These are phyloP conservation scores for Pyrus betulifolia DNA, from an alignment of 306 rosid genomes.

Conservation along the genomic window DNA sequence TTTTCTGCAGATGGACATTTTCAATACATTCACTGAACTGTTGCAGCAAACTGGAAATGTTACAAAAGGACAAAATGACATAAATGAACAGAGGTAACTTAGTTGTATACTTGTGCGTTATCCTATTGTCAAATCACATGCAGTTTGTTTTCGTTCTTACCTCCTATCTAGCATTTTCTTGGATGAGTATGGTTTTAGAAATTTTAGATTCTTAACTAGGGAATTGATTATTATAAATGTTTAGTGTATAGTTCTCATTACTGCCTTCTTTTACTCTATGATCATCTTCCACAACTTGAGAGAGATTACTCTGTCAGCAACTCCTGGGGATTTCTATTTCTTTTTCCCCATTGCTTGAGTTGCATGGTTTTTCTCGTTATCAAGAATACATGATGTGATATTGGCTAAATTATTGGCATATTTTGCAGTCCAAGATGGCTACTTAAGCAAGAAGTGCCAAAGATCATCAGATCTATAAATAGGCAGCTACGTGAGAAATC, in stretches of 20 bases:
- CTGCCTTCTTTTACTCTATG: not conserved
- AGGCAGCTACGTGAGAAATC: slow-evolving; percentile 98
- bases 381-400: not conserved
- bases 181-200: not conserved
- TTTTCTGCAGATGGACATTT: slow-evolving; percentile 87
- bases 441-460: slow-evolving; percentile 92
- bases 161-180: not conserved
- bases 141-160: not conserved
- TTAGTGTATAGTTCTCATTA: not conserved
- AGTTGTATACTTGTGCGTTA: slow-evolving; percentile 1
- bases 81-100: slow-evolving; percentile 75
- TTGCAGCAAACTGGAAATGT: slow-evolving; percentile 98
- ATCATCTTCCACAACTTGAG: not conserved
- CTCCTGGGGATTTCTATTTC: not conserved
- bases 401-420: slow-evolving; percentile 5
- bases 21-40: slow-evolving; percentile 88
- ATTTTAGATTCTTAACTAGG: not conserved
- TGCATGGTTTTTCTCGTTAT: slow-evolving; percentile 1
- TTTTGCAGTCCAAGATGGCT: slow-evolving; percentile 93
- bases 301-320: not conserved
- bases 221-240: not conserved
- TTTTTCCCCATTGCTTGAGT: not conserved
- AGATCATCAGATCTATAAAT: slow-evolving; percentile 77
- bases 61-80: slow-evolving; percentile 83
- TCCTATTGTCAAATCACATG: not conserved